Evolutionary conservation across 1,139 yeast species (phyloP), one percentile per base, ranked within the genome.

Genomic region (Scheffersomyces titani): DNA sequence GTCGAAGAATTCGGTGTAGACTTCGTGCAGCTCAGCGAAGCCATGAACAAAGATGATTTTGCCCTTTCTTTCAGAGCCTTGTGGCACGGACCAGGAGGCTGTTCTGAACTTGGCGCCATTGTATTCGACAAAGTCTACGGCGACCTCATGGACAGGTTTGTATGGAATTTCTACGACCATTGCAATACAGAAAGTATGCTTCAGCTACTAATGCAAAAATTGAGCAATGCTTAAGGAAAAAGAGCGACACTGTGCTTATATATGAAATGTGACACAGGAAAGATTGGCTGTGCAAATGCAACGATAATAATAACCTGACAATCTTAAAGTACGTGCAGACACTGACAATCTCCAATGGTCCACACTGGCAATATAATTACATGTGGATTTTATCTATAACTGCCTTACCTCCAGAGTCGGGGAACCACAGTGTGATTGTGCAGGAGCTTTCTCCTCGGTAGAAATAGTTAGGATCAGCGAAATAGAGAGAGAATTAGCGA

Each of bases 31-130:
- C 68, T 93, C 98, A 21, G 88, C 83, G 71, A 92, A 92, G 0
- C 98, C 98, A 70, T 90, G 97, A 20, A 90, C 87, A 59, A 83
- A 81, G 5, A 92, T 59, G 6, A 90, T 69, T 58, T 87, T 80
- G 2, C 90, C 93, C 59, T 78, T 79, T 64, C 77, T 74, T 3
- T 64, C 66, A 6, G 65, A 70, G 11, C 68, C 70, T 46, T 71
- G 66, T 6, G 82, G 79, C 2, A 75, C 80, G 55, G 70, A 64
- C 80, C 82, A 79, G 44, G 72, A 67, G 19, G 72, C 77, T 5
- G 82, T 76, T 59, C 73, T 71, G 68, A 80, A 78, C 40, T 70
- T 71, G 55, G 78, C 76, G 2, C 76, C 78, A 54, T 77, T 72
- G 61, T 68, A 72, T 11, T 72, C 73, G 22, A 78, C 67, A 47